These are phyloP conservation scores for Graphiopsis chlorocephala DNA, from an alignment of 2,329 filamentous ascomycete species.

Conservation along the genomic window DNA sequence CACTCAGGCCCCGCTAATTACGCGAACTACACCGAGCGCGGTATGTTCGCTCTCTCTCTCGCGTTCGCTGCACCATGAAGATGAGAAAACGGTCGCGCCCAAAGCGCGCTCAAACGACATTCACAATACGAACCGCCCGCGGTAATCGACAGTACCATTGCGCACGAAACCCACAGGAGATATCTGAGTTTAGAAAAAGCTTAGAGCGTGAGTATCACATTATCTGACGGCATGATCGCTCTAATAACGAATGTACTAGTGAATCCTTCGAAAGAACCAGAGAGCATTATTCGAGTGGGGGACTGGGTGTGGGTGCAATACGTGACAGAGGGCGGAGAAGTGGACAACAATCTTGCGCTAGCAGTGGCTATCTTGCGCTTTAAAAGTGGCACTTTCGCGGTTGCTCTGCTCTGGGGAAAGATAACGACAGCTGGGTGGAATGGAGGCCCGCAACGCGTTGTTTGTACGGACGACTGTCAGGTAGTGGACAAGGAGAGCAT, in stretches of 20 bases:
- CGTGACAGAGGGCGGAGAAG: not conserved
- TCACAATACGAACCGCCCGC: constrained; percentile 3
- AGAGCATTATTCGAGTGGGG: constrained; percentile 6
- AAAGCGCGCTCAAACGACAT: no score
- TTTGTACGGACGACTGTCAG: constrained; percentile 4
- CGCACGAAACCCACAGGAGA: not conserved
- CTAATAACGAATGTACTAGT: not conserved
- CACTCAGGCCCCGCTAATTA: not conserved
- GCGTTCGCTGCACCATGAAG: not conserved
- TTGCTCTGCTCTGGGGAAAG: constrained; percentile 3
- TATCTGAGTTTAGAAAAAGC: constrained; percentile 3
- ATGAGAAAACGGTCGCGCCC: not conserved
- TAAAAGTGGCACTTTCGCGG: not conserved
- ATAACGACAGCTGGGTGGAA: not conserved
- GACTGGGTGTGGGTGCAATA: no score
- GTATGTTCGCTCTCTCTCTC: not conserved
- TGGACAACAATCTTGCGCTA: constrained; percentile 5
- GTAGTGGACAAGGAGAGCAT: constrained; percentile 3
- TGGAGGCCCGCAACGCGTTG: not conserved
- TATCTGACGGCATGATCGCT: not conserved
- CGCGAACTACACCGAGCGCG: not conserved
- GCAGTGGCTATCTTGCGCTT: not conserved
- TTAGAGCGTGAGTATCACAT: no score
- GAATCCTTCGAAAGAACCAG: constrained; percentile 3
- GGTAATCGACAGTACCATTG: constrained; percentile 7